Conservation (phyloP, 495 filamentous ascomycete genomes). For the Echria macrotheca region DNA sequence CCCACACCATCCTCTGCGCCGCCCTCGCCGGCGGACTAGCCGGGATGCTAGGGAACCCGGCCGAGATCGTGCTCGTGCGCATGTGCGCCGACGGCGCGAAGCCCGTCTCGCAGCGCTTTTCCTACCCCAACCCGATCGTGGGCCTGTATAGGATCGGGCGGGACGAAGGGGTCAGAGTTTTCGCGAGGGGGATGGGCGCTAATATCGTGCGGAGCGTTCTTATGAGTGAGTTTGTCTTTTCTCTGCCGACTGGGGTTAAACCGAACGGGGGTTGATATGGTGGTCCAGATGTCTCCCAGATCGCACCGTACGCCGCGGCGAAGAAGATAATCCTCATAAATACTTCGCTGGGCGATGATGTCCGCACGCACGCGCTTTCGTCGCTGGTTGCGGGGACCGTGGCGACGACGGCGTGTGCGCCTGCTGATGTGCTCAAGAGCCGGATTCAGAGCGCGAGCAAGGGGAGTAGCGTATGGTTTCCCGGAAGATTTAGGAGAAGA, state of each 20-base stretch:
- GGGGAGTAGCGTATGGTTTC: conserved; percentile 12
- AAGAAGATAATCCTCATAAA: conserved; percentile 25
- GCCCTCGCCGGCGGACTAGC: conserved; percentile 61
- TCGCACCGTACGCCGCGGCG: conserved; percentile 32
- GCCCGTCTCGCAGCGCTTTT: conserved; percentile 47
- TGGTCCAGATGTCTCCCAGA: conserved; percentile 36
- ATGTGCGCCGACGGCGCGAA: conserved; percentile 79
- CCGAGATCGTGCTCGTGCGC: conserved; percentile 68
- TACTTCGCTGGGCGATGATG: conserved; percentile 27
- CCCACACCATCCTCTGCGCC: conserved; percentile 29
- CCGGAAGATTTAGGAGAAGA: not conserved
- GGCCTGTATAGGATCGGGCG: conserved; percentile 28
- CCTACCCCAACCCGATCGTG: conserved; percentile 28
- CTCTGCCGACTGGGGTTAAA: not conserved
- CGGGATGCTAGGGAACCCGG: conserved; percentile 72
- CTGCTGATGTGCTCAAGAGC: conserved; percentile 38
- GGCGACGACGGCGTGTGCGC: conserved; percentile 35
- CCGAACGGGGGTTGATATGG: not conserved
- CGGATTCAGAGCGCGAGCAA: conserved; percentile 30
- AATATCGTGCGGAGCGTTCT: conserved; percentile 36
- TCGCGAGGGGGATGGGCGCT: conserved; percentile 30
- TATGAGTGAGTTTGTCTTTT: conserved; percentile 33
- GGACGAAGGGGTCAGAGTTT: conserved; percentile 31
- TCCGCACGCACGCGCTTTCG: conserved; percentile 30
- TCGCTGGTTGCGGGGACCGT: conserved; percentile 35